Percentiles rank a stretch among this genome's conserved stretches.
Evolutionary conservation across 768 basidiomycete species (phyloP).

Genomic region (Lactifluus hygrophoroides): DNA sequence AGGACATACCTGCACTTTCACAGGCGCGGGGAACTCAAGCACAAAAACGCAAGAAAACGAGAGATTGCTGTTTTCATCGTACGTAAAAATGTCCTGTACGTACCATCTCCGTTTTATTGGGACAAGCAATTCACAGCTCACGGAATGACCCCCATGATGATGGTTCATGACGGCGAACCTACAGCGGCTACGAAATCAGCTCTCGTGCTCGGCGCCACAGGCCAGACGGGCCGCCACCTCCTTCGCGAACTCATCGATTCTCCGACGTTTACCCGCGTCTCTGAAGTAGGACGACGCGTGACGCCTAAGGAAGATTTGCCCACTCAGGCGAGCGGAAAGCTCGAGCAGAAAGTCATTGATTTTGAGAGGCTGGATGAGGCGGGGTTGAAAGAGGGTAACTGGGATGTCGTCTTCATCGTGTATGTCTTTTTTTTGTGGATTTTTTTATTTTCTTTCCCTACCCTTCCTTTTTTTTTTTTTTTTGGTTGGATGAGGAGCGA

Average conservation of each 20-base stretch:
- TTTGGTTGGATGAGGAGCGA: too few species aligned
- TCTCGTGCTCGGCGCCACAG: conserved; percentile 71
- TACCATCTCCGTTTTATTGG: neutral
- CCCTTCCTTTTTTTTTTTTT: neutral
- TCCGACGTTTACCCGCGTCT: conserved; percentile 46
- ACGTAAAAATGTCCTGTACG: neutral
- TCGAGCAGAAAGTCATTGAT: conserved; percentile 59
- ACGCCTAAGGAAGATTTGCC: conserved; percentile 37
- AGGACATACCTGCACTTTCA: too few species aligned
- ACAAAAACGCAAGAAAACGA: too few species aligned
- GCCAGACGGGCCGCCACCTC: conserved; percentile 54
- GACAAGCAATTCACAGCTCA: neutral
- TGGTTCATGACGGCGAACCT: neutral
- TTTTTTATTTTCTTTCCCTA: too few species aligned
- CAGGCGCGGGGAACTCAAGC: too few species aligned
- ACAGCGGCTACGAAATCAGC: conserved; percentile 33
- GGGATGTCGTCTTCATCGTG: conserved; percentile 73
- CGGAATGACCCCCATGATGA: neutral
- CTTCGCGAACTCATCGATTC: conserved; percentile 54
- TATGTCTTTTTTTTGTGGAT: conserved; percentile 28
- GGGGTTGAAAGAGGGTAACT: conserved; percentile 45
- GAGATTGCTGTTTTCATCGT: too few species aligned
- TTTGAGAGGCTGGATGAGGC: conserved; percentile 55
- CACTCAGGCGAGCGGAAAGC: conserved; percentile 39
- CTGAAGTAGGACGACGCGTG: conserved; percentile 61